Evolutionary conservation across 2,329 filamentous ascomycete genomes (phyloP).

Genomic region (Zymoseptoria ardabiliae): DNA sequence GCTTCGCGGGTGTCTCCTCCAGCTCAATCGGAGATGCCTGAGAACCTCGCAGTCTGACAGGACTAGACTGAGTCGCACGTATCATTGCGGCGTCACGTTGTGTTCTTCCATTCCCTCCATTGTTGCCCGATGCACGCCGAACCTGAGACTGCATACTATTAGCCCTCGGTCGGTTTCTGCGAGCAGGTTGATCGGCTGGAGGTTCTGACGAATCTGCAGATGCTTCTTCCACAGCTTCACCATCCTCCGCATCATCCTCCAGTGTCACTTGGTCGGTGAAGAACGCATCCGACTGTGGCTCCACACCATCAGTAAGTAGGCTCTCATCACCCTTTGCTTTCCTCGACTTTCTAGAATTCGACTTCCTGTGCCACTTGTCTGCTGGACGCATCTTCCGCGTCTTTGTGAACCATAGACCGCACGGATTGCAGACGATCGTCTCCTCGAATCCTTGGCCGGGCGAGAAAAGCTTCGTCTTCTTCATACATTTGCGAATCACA

Average conservation of each 20-base stretch:
- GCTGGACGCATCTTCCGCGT: slow-evolving; percentile 76
- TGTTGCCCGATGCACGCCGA: slow-evolving; percentile 15
- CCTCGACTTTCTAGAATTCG: slow-evolving; percentile 20
- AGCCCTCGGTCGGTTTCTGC: slow-evolving; percentile 33
- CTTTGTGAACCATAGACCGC: slow-evolving; percentile 90
- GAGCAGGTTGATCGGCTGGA: background rate
- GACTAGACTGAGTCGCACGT: slow-evolving; percentile 56
- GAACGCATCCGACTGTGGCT: slow-evolving; percentile 28
- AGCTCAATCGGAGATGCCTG: slow-evolving; percentile 44
- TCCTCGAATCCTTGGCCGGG: slow-evolving; percentile 51
- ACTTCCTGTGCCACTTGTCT: slow-evolving; percentile 63
- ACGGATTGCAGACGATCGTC: slow-evolving; percentile 84
- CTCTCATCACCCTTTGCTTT: slow-evolving; percentile 20
- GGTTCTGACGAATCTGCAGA: background rate
- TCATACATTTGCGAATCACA: slow-evolving; percentile 75
- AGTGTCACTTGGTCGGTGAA: slow-evolving; percentile 24
- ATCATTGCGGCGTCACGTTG: slow-evolving; percentile 35
- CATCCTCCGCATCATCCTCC: slow-evolving; percentile 16
- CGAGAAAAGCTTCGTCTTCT: slow-evolving; percentile 32
- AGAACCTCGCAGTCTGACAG: slow-evolving; percentile 44
- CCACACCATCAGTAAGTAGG: slow-evolving; percentile 22
- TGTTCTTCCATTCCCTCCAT: slow-evolving; percentile 23
- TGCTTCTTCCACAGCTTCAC: background rate
- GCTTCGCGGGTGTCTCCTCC: slow-evolving; percentile 47
- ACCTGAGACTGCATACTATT: slow-evolving; percentile 41